These are phyloP conservation scores for Xanthoconium purpureum DNA, from an alignment of 768 basidiomycete species.

Conservation along the genomic window DNA sequence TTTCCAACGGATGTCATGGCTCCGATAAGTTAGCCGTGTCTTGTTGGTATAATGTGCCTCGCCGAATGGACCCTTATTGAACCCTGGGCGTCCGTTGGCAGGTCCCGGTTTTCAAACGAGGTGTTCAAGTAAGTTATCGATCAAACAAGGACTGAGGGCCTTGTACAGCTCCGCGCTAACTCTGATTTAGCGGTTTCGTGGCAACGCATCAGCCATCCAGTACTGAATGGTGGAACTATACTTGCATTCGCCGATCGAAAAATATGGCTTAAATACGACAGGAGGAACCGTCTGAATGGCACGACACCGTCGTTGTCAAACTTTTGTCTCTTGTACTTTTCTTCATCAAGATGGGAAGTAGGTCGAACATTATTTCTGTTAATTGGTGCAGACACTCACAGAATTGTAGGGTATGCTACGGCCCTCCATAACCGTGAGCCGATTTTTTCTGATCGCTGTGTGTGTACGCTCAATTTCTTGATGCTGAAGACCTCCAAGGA, in stretches of 20 bases:
- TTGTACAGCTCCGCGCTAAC: not conserved
- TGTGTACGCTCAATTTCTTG: not conserved
- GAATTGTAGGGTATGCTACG: slow-evolving; percentile 28
- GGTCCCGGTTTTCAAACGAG: slow-evolving; percentile 21
- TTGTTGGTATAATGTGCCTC: not conserved
- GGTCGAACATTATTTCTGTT: slow-evolving; percentile 1
- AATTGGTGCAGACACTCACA: slow-evolving; percentile 9
- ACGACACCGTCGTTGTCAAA: not conserved
- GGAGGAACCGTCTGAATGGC: not conserved
- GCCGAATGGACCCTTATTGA: not conserved
- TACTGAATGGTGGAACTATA: not conserved
- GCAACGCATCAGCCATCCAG: not conserved
- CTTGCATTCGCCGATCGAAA: slow-evolving; percentile 7
- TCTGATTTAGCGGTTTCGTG: slow-evolving; percentile 6
- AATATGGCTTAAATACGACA: slow-evolving; percentile 25
- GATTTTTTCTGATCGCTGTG: not conserved
- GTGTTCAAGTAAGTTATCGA: slow-evolving; percentile 15
- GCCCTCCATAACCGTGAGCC: slow-evolving; percentile 47
- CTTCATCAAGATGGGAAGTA: slow-evolving; percentile 24
- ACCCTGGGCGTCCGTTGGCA: slow-evolving; percentile 5
- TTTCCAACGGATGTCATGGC: not conserved
- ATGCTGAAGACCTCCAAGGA: slow-evolving; percentile 37
- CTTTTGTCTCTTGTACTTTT: not conserved
- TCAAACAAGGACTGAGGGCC: not conserved
- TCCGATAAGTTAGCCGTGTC: not conserved